Conservation (phyloP, 768 basidiomycete genomes). For the Kwoniella sp. region DNA sequence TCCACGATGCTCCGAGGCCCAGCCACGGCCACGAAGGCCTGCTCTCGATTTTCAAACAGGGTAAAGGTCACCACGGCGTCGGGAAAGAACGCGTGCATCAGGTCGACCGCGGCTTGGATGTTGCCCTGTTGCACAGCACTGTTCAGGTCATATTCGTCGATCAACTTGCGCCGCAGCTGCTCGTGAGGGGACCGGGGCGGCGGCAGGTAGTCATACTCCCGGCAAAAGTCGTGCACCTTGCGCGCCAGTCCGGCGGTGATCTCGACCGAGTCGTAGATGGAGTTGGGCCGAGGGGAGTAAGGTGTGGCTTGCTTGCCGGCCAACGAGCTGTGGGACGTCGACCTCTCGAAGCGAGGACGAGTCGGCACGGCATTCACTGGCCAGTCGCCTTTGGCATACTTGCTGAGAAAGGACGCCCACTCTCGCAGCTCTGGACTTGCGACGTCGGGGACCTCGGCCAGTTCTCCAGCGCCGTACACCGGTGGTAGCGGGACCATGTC, state of each 20-base stretch:
- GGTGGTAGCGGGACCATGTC: too few species aligned
- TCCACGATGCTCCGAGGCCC: conserved; percentile 4
- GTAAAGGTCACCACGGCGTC: conserved; percentile 15
- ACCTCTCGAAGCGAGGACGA: too few species aligned
- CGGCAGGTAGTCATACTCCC: conserved; percentile 21
- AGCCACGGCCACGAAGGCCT: conserved; percentile 3
- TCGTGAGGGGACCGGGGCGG: conserved; percentile 32
- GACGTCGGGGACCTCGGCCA: too few species aligned
- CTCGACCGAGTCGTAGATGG: neutral
- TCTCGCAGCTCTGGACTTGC: neutral
- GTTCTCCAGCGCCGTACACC: too few species aligned
- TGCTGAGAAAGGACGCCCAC: neutral
- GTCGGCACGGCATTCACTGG: too few species aligned
- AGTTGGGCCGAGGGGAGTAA: too few species aligned
- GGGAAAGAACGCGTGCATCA: conserved; percentile 24
- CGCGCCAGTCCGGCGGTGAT: neutral
- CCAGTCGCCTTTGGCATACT: neutral
- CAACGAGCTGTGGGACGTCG: too few species aligned
- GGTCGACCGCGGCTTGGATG: conserved; percentile 27
- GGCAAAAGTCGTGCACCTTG: neutral
- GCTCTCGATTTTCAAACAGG: conserved; percentile 10
- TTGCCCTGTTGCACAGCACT: conserved; percentile 20
- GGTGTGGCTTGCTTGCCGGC: too few species aligned
- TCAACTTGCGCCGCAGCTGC: conserved; percentile 13
- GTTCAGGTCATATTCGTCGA: conserved; percentile 31